Base-by-base conservation (phyloP, 225 moss, liverwort and hornwort genomes). In the Sphagnum tenellum region DNA sequence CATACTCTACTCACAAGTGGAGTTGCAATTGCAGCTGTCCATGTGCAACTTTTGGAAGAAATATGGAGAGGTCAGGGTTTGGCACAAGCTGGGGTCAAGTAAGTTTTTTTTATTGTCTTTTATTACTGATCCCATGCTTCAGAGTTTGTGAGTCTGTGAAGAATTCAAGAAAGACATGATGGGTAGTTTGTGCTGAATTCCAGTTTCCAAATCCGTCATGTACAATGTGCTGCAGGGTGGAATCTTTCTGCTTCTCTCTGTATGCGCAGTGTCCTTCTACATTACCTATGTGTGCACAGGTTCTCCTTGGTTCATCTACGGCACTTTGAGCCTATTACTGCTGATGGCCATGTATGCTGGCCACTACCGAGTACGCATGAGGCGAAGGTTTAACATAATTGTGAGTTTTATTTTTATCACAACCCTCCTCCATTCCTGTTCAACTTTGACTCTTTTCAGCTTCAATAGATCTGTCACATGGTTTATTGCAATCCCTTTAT, bases 61-160 rank as follows among this genome's bases (percentile, higher is more conserved):
- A 84, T 50, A 81, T 84, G 84, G 80, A 84, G 71, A 74, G 84
- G 59, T 77, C 84, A 64, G 84, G 84, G 14, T 84, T 84, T 73
- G 84, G 84, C 61, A 84, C 84, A 71, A 80, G 84, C 69, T 84
- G 73, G 77, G 73, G 74, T 69, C 84, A 84, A 71, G 84, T 84
- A 84, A 74, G 73, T 60, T 47, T 46, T 56, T 8, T 44, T 55
- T 0, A 29, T 63, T 70, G 63, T 55, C 13, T 64, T 55, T 48
- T 3, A 47, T 3, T 47, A 12, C 13, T 45, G 29, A 29, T 29
- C 29, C 29, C 29, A 29, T 29, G 29, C 29, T 29, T 14, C 45
- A 5, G 47, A 61, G 6, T 61, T 45, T 65, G 5, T 48, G 9
- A 50, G 4, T 4, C 8, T 51, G 7, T 49, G 49, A 49, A 4